These are phyloP conservation scores for Moelleriella libera DNA, from an alignment of 2,329 filamentous ascomycete genomes.

Conservation along the genomic window DNA sequence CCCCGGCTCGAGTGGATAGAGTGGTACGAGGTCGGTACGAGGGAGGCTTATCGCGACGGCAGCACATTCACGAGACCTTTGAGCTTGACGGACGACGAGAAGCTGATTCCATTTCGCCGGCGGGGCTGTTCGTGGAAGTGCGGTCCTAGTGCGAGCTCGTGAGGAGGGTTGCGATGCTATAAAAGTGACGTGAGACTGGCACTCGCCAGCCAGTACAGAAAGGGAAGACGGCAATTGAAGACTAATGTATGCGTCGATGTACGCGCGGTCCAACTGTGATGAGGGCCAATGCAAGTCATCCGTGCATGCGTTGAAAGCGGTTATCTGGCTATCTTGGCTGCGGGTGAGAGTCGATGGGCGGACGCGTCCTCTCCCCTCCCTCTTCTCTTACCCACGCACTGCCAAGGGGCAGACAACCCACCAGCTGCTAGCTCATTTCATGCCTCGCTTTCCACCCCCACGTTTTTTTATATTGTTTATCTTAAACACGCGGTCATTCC, in stretches of 20 bases:
- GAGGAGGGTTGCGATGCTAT: no score
- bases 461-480: not conserved
- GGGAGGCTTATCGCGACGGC: conserved; percentile 3
- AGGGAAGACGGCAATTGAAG: no score
- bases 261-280: no score
- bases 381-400: not conserved
- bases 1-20: conserved; percentile 47
- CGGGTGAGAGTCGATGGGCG: not conserved
- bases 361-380: not conserved
- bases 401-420: no score
- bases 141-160: no score
- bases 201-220: no score
- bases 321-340: not conserved
- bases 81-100: conserved; percentile 18
- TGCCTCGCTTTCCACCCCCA: not conserved
- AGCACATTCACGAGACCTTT: conserved; percentile 9
- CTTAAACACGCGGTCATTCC: not conserved
- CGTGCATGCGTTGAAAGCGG: not conserved
- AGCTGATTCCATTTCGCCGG: conserved; percentile 29
- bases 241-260: no score
- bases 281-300: no score
- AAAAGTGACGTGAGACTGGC: no score
- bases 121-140: conserved; percentile 37
- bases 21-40: conserved; percentile 33
- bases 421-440: no score